Evolutionary conservation across 2,329 filamentous ascomycete species (phyloP).

Genomic region (Arachnomyces sp.): DNA sequence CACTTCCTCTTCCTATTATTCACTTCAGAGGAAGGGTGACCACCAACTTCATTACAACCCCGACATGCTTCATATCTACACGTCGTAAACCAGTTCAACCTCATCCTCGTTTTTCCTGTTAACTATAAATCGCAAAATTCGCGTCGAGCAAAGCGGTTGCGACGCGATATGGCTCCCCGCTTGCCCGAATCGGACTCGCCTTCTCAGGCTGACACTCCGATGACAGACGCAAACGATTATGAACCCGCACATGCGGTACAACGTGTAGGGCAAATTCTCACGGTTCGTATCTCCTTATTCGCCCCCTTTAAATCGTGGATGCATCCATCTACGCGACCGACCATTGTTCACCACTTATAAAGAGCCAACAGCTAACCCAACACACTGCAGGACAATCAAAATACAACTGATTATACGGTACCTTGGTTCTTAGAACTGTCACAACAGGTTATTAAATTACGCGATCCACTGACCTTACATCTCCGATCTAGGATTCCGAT

Average conservation of each 20-base stretch:
- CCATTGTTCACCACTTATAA: too few relatives aligned
- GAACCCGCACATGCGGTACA: constrained; percentile 28
- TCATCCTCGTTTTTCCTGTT: too few relatives aligned
- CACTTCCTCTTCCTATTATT: constrained; percentile 3
- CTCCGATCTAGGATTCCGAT: constrained; percentile 49
- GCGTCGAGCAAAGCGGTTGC: too few relatives aligned
- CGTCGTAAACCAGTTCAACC: too few relatives aligned
- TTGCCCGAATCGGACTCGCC: constrained; percentile 32
- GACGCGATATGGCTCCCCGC: constrained; percentile 32
- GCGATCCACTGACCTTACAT: constrained; percentile 1
- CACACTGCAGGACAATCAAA: constrained; percentile 40
- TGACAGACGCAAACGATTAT: constrained; percentile 37
- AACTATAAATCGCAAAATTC: too few relatives aligned
- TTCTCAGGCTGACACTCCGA: constrained; percentile 40
- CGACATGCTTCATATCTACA: too few relatives aligned
- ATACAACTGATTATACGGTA: constrained; percentile 58
- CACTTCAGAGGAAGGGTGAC: neutral
- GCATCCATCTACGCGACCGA: too few relatives aligned
- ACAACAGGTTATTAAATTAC: constrained; percentile 4
- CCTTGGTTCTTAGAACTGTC: constrained; percentile 5
- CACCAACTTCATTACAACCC: too few relatives aligned
- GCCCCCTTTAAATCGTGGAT: neutral
- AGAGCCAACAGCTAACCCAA: constrained; percentile 9
- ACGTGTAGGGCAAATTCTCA: constrained; percentile 30
- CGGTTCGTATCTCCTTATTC: constrained; percentile 24